phyloP scores from a whole-genome alignment of 2,329 filamentous ascomycete species.

The Rugonectria rugulosa region DNA sequence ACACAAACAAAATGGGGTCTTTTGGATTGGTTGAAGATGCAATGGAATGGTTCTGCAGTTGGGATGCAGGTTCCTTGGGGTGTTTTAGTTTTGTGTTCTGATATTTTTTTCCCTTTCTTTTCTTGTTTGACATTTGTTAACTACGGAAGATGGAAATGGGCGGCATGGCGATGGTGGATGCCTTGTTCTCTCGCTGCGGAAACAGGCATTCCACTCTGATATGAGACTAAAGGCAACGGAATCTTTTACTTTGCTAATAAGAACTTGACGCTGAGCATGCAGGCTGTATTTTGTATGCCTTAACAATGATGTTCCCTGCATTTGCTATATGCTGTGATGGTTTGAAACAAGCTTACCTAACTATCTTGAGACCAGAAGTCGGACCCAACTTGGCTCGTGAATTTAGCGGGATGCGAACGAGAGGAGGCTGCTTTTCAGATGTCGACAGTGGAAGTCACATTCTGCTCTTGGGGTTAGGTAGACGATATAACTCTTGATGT shows the following conservation, averaged over 20 bases:
- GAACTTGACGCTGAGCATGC: conserved; percentile 28
- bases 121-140: conserved; percentile 2
- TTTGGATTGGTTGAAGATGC: conserved; percentile 26
- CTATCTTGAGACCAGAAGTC: too few relatives aligned
- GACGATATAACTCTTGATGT: too few relatives aligned
- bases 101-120: conserved; percentile 13
- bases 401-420: too few relatives aligned
- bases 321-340: neutral
- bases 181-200: conserved; percentile 7
- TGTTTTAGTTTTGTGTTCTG: neutral
- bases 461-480: too few relatives aligned
- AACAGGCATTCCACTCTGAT: conserved; percentile 12
- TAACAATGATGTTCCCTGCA: neutral
- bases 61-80: conserved; percentile 4
- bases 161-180: conserved; percentile 1
- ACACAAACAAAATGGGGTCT: conserved; percentile 22
- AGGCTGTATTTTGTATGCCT: conserved; percentile 24
- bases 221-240: conserved; percentile 14
- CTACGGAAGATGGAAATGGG: conserved; percentile 12
- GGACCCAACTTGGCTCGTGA: too few relatives aligned
- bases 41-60: conserved; percentile 13
- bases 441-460: too few relatives aligned
- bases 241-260: conserved; percentile 31
- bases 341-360: too few relatives aligned
- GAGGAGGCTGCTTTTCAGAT: too few relatives aligned